A percentile compares a stretch with the other conserved stretches of the same genome.
Evolutionary conservation across 805 yeast species (phyloP).

Genomic region (Saccharomyces mikatae): DNA sequence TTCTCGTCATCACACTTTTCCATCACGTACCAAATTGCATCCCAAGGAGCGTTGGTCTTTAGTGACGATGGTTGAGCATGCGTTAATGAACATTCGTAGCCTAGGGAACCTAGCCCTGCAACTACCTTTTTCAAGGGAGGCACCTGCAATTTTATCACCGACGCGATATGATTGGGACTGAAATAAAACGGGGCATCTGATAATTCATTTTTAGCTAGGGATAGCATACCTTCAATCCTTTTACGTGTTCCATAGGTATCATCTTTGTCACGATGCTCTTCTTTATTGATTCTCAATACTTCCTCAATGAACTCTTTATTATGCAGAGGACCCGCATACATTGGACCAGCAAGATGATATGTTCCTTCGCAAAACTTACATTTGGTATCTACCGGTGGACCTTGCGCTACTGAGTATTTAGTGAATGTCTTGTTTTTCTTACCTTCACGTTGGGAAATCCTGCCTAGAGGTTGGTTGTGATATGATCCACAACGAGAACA

Average conservation of each 20-base stretch:
- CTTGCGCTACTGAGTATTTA: slow-evolving; percentile 59
- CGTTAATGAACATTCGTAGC: slow-evolving; percentile 74
- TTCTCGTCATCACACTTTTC: slow-evolving; percentile 47
- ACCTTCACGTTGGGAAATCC: slow-evolving; percentile 37
- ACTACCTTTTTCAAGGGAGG: slow-evolving; percentile 67
- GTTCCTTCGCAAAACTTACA: slow-evolving; percentile 63
- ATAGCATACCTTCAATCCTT: slow-evolving; percentile 87
- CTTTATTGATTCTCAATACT: slow-evolving; percentile 48
- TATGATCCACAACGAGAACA: slow-evolving; percentile 84
- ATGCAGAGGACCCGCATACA: slow-evolving; percentile 86
- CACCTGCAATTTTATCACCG: slow-evolving; percentile 71
- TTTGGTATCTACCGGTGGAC: slow-evolving; percentile 48
- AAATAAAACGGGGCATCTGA: slow-evolving; percentile 67
- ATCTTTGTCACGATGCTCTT: slow-evolving; percentile 34
- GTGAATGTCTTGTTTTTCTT: slow-evolving; percentile 31
- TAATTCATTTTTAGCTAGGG: slow-evolving; percentile 70
- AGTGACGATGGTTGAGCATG: slow-evolving; percentile 82
- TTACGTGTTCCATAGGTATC: slow-evolving; percentile 68
- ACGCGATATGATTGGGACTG: slow-evolving; percentile 67
- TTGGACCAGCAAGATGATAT: slow-evolving; percentile 86
- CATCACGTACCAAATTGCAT: slow-evolving; percentile 63
- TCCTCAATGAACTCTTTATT: slow-evolving; percentile 55
- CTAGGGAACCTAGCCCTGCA: slow-evolving; percentile 78
- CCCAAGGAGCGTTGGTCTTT: slow-evolving; percentile 88
- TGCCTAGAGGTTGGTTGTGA: slow-evolving; percentile 68